These are phyloP conservation scores for Arachis monticola DNA, from an alignment of 331 rosid species.

Conservation along the genomic window DNA sequence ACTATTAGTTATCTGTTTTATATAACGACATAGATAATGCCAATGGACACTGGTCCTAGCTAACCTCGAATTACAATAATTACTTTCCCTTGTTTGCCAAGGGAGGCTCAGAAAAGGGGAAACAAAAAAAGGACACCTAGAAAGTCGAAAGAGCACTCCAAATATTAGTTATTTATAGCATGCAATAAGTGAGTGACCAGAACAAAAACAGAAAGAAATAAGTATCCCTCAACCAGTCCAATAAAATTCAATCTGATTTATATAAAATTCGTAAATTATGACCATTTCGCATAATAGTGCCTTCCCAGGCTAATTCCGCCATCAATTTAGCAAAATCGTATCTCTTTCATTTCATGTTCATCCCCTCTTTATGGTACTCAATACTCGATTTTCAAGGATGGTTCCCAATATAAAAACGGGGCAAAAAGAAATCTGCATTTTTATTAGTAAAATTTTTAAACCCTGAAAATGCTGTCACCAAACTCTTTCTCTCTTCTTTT, in stretches of 20 bases:
- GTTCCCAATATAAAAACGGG: no score
- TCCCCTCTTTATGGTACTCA: background rate
- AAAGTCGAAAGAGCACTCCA: background rate
- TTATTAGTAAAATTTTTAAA: background rate
- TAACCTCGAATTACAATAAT: no score
- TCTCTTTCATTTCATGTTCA: background rate
- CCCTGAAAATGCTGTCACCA: conserved; percentile 53
- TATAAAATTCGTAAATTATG: no score
- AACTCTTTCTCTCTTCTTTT: conserved; percentile 58
- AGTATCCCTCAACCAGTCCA: no score
- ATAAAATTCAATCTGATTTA: background rate
- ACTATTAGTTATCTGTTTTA: no score
- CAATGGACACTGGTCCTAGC: no score
- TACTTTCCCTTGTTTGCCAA: no score
- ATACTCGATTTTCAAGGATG: background rate
- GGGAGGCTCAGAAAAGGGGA: background rate
- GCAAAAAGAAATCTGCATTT: no score
- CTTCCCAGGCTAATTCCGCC: background rate
- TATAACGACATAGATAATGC: no score
- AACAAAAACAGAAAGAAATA: background rate
- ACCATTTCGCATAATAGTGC: background rate
- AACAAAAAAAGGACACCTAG: background rate
- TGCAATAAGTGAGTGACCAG: background rate
- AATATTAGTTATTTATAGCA: background rate
- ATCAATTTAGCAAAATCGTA: background rate